Conservation (phyloP, 441 rosid genomes). For the Aquilaria agallochum region DNA sequence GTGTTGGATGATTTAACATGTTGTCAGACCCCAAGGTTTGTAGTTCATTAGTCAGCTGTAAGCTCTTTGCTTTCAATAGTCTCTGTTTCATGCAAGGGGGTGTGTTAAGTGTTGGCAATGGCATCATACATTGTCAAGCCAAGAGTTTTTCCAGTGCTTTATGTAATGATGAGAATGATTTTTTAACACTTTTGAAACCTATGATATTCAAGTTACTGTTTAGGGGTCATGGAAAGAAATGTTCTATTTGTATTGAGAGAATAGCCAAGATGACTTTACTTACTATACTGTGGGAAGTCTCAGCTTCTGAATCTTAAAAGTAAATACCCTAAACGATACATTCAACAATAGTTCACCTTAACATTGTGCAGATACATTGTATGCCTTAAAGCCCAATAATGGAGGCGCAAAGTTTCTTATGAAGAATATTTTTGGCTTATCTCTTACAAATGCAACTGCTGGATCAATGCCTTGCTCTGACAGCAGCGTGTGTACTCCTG, state of each 20-base stretch:
- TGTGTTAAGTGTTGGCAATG: no score
- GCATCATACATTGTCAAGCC: no score
- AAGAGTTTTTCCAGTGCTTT: background rate
- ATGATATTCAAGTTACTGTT: no score
- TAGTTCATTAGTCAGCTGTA: background rate
- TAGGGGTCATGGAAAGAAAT: no score
- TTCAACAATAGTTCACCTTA: slow-evolving; percentile 23
- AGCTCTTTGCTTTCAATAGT: background rate
- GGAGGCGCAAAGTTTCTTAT: slow-evolving; percentile 47
- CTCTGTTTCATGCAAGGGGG: background rate
- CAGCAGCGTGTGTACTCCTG: slow-evolving; percentile 31
- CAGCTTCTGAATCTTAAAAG: background rate
- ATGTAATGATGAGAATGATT: background rate
- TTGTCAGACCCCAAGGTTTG: background rate
- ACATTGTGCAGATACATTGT: slow-evolving; percentile 54
- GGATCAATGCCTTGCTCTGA: slow-evolving; percentile 41
- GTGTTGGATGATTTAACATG: background rate
- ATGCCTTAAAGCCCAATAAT: slow-evolving; percentile 37
- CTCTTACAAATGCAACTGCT: slow-evolving; percentile 28
- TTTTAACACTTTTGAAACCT: no score
- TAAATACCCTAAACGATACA: background rate
- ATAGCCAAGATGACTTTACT: no score
- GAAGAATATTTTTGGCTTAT: slow-evolving; percentile 50
- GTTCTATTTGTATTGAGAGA: no score
- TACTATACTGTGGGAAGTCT: background rate